Conservation (phyloP, 768 basidiomycete species). For the Xerocomellus intermedius region DNA sequence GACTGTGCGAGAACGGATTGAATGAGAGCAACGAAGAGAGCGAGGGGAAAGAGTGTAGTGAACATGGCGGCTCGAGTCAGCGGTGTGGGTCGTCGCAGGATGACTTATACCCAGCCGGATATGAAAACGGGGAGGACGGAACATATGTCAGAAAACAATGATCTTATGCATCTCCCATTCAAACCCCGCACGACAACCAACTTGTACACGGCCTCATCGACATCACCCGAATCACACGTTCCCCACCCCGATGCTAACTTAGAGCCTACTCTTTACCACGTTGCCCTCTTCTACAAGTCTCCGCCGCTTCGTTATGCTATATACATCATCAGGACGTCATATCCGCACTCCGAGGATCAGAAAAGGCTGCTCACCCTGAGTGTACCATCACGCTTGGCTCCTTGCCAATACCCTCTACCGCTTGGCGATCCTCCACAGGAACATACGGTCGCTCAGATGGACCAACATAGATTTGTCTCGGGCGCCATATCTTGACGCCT, state of each 20-base stretch:
- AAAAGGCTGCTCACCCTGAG: slow-evolving; percentile 66
- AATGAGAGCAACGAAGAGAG: slow-evolving; percentile 61
- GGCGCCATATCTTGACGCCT: slow-evolving; percentile 93
- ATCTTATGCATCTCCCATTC: slow-evolving; percentile 10
- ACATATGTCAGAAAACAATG: not conserved
- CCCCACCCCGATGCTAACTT: not conserved
- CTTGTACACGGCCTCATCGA: not conserved
- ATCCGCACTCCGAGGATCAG: not conserved
- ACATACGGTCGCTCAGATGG: slow-evolving; percentile 72
- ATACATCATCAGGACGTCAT: slow-evolving; percentile 1
- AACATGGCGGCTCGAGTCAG: slow-evolving; percentile 51
- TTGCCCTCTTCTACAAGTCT: slow-evolving; percentile 27
- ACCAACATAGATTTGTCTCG: slow-evolving; percentile 83
- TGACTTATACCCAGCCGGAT: slow-evolving; percentile 17
- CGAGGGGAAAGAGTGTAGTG: slow-evolving; percentile 72
- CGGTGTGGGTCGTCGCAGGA: not conserved
- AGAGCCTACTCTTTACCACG: slow-evolving; percentile 30
- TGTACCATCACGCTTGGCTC: slow-evolving; percentile 65
- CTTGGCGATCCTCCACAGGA: slow-evolving; percentile 53
- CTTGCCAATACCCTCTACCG: slow-evolving; percentile 53
- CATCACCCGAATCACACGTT: not conserved
- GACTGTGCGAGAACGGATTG: slow-evolving; percentile 46
- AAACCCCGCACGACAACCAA: slow-evolving; percentile 23
- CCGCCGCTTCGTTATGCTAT: slow-evolving; percentile 33
- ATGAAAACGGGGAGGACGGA: slow-evolving; percentile 7